Evolutionary conservation across 768 basidiomycete species (phyloP).

Genomic region (Agaricus blazei): DNA sequence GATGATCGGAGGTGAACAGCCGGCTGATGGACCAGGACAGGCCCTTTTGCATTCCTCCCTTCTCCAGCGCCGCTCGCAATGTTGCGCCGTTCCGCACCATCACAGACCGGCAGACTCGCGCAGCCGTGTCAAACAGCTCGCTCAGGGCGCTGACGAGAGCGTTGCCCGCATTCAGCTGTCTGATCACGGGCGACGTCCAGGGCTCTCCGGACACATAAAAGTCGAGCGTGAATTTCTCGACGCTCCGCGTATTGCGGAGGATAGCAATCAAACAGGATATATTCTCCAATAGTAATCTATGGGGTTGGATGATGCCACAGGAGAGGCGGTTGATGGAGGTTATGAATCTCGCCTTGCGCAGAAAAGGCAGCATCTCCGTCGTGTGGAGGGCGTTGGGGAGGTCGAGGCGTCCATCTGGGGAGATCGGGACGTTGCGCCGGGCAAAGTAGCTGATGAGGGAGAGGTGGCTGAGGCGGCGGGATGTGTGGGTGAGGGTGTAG

Average conservation of each 20-base stretch:
- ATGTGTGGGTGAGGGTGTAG: slow-evolving; percentile 13
- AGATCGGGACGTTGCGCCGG: slow-evolving; percentile 11
- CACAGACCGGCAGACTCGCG: neutral
- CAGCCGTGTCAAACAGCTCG: slow-evolving; percentile 3
- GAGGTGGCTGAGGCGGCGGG: slow-evolving; percentile 16
- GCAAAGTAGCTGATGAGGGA: slow-evolving; percentile 18
- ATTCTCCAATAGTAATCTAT: slow-evolving; percentile 1
- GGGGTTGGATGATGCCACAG: slow-evolving; percentile 8
- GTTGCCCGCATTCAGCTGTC: slow-evolving; percentile 3
- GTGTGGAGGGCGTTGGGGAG: slow-evolving; percentile 2
- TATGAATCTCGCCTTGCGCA: slow-evolving; percentile 13
- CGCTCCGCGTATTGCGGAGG: neutral
- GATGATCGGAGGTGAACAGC: neutral
- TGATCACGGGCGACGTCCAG: slow-evolving; percentile 5
- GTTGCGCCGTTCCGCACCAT: slow-evolving; percentile 5
- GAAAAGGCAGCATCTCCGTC: slow-evolving; percentile 7
- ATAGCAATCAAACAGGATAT: slow-evolving; percentile 1
- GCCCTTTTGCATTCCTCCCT: neutral
- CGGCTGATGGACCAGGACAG: neutral
- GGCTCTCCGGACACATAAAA: slow-evolving; percentile 8
- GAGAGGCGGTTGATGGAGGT: slow-evolving; percentile 7
- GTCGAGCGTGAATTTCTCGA: slow-evolving; percentile 4
- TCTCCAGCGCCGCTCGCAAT: neutral
- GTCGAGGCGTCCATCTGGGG: slow-evolving; percentile 8
- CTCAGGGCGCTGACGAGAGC: neutral